These are phyloP conservation scores for Aspergillus arachidicola DNA, from an alignment of 2,329 filamentous ascomycete species.

Conservation along the genomic window DNA sequence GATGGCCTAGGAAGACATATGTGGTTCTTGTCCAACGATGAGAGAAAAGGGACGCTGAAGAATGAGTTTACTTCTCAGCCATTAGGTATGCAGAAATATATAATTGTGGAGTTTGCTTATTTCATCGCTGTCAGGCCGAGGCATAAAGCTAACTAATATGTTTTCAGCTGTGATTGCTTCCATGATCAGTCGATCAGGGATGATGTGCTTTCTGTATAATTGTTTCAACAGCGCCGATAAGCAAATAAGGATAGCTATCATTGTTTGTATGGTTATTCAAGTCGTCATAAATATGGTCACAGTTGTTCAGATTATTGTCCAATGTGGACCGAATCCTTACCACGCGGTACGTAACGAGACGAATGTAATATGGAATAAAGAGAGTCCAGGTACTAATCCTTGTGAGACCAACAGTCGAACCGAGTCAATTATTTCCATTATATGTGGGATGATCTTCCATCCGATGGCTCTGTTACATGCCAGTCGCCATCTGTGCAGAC, in stretches of 20 bases:
- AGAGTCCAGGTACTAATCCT: not conserved
- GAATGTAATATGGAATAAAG: not conserved
- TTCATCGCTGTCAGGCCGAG: no score
- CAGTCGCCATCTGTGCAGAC: conserved; percentile 22
- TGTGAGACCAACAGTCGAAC: conserved; percentile 22
- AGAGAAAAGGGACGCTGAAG: not conserved
- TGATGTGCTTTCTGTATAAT: not conserved
- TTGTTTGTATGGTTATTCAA: not conserved
- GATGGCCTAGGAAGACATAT: not conserved
- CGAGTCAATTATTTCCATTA: conserved; percentile 40
- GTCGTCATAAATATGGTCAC: not conserved
- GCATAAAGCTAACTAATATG: not conserved
- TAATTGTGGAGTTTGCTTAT: not conserved
- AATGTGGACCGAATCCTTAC: not conserved
- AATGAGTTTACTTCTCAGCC: not conserved
- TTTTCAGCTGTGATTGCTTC: not conserved
- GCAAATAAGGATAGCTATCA: not conserved
- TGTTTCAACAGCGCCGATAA: not conserved
- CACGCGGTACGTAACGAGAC: not conserved
- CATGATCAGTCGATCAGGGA: not conserved
- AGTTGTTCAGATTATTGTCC: not conserved
- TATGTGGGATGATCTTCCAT: conserved; percentile 41
- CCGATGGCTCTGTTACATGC: conserved; percentile 37
- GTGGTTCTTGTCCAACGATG: not conserved
- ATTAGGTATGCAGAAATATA: not conserved